Evolutionary conservation across 495 filamentous ascomycete species (phyloP).

Genomic region (Penicillium dipodomyicola): DNA sequence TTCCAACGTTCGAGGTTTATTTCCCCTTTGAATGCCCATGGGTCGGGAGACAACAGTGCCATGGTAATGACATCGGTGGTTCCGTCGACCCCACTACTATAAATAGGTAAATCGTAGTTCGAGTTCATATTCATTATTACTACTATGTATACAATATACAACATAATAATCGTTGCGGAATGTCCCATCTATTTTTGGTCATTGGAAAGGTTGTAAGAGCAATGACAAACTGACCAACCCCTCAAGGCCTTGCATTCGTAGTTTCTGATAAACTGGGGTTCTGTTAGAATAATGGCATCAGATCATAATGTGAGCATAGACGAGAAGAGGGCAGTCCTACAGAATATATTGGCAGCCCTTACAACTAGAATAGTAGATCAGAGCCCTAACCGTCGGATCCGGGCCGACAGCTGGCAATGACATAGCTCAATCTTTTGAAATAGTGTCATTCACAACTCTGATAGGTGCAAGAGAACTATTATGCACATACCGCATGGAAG

Average conservation of each 20-base stretch:
- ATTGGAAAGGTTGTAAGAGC: neutral
- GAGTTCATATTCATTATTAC: neutral
- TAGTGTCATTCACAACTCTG: neutral
- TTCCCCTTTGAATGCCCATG: neutral
- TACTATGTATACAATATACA: too few relatives aligned
- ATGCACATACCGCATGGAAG: constrained; percentile 8
- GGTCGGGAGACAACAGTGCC: neutral
- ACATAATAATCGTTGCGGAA: too few relatives aligned
- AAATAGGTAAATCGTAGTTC: neutral
- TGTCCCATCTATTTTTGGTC: neutral
- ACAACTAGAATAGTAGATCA: neutral
- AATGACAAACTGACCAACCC: neutral
- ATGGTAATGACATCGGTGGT: constrained; percentile 17
- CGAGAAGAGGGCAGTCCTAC: neutral
- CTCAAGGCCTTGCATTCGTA: neutral
- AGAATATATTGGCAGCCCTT: neutral
- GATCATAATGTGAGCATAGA: neutral
- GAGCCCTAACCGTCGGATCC: neutral
- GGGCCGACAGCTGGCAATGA: constrained; percentile 9
- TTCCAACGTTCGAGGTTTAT: neutral
- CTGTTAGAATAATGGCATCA: neutral
- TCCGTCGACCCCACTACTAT: constrained; percentile 9
- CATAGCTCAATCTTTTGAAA: neutral
- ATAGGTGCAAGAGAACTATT: constrained; percentile 5
- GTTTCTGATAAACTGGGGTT: neutral